phyloP scores from a whole-genome alignment of 2,329 filamentous ascomycete genomes.

The Alternaria alternata region DNA sequence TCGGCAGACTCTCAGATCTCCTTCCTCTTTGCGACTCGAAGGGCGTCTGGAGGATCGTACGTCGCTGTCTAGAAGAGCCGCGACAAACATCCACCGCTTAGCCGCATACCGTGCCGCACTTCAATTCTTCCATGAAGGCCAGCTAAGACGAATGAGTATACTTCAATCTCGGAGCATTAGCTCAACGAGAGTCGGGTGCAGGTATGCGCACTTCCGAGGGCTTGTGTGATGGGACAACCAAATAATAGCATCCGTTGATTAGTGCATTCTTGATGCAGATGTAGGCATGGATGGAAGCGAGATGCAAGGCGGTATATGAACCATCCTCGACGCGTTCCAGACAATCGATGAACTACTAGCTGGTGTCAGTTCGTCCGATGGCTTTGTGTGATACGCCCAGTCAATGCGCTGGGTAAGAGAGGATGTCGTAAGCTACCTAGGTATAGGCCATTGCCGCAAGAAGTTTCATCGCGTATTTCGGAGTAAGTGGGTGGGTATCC shows the following conservation, averaged over 20 bases:
- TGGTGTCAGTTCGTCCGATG: not conserved
- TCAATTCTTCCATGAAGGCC: not conserved
- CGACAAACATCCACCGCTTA: not conserved
- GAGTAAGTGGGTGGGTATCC: not conserved
- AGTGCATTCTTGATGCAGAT: no score
- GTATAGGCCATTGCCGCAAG: not conserved
- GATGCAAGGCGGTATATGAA: not conserved
- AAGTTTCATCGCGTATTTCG: not conserved
- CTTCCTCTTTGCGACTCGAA: not conserved
- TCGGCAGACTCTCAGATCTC: not conserved
- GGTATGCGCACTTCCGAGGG: not conserved
- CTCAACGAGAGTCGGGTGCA: conserved; percentile 1
- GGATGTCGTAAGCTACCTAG: not conserved
- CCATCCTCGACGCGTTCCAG: not conserved
- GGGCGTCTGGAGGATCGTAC: not conserved
- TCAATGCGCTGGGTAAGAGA: not conserved
- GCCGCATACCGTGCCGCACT: conserved; percentile 7
- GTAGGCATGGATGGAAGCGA: no score
- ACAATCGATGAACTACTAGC: not conserved
- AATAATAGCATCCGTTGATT: not conserved
- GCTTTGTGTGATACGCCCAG: not conserved
- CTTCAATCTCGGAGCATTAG: not conserved
- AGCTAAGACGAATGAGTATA: not conserved
- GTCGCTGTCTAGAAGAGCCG: not conserved
- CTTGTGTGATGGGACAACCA: not conserved